These are phyloP conservation scores for Neurospora tetraspora DNA, from an alignment of 495 filamentous ascomycete species.

Conservation along the genomic window DNA sequence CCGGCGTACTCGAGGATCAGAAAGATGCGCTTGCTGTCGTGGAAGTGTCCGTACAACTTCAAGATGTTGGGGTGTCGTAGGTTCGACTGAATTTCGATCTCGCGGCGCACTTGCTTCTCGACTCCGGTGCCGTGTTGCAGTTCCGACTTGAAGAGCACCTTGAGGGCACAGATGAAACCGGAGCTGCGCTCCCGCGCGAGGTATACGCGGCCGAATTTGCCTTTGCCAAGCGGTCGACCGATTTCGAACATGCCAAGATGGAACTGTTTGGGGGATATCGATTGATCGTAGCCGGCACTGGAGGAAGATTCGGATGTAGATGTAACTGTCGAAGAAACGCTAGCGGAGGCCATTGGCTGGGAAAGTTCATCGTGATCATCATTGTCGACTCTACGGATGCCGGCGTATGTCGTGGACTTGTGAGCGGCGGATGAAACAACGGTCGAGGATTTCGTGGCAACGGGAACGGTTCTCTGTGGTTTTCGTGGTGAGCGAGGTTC, in stretches of 20 bases:
- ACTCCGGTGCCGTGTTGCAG: slow-evolving; percentile 77
- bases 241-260: slow-evolving; percentile 99
- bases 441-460: background rate
- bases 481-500: slow-evolving; percentile 31
- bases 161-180: slow-evolving; percentile 91
- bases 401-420: background rate
- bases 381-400: background rate
- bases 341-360: background rate
- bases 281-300: background rate
- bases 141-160: slow-evolving; percentile 93
- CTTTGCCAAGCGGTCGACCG: slow-evolving; percentile 88
- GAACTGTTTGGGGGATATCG: slow-evolving; percentile 54
- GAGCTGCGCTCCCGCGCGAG: slow-evolving; percentile 81
- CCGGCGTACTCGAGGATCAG: slow-evolving; percentile 93
- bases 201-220: slow-evolving; percentile 96
- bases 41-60: slow-evolving; percentile 89
- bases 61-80: slow-evolving; percentile 94
- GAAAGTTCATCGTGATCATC: background rate
- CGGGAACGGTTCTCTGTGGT: slow-evolving; percentile 15
- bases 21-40: slow-evolving; percentile 93
- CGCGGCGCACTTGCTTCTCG: slow-evolving; percentile 92
- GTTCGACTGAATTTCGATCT: slow-evolving; percentile 97
- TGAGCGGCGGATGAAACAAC: background rate
- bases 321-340: slow-evolving; percentile 14
- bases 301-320: slow-evolving; percentile 21